Percentiles rank a stretch among this genome's conserved stretches.
Evolutionary conservation across 352 stramenopile species (phyloP).

Genomic region (Pythium rhizo-oryzae): DNA sequence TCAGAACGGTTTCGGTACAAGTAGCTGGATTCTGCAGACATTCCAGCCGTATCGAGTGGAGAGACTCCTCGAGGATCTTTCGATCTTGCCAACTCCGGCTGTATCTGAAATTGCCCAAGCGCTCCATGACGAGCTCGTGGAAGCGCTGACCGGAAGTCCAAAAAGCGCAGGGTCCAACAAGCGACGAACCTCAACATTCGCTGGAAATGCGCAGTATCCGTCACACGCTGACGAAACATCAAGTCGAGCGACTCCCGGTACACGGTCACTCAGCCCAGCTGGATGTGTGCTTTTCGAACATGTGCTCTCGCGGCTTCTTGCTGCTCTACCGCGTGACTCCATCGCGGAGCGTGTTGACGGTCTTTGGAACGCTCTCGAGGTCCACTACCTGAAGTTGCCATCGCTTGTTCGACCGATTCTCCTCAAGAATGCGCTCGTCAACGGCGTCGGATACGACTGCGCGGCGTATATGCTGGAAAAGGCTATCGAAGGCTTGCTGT

Average conservation of each 20-base stretch:
- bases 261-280: conserved; percentile 44
- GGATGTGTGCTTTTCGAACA: conserved; percentile 76
- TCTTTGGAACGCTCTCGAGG: conserved; percentile 46
- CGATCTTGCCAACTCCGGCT: conserved; percentile 44
- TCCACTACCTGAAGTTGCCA: conserved; percentile 54
- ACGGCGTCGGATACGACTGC: conserved; percentile 64
- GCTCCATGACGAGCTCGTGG: conserved; percentile 54
- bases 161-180: background rate
- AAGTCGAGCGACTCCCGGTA: background rate
- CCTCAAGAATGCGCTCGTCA: conserved; percentile 36
- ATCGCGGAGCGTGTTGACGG: conserved; percentile 45
- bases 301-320: conserved; percentile 40
- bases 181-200: conserved; percentile 17
- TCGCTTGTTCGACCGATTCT: conserved; percentile 50
- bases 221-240: background rate
- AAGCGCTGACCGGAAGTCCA: conserved; percentile 32
- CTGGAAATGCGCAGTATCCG: conserved; percentile 2
- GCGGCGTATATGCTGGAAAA: conserved; percentile 66
- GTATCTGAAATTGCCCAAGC: conserved; percentile 55
- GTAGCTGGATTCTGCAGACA: conserved; percentile 60
- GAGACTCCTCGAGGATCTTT: conserved; percentile 60
- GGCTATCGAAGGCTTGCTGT: conserved; percentile 58
- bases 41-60: conserved; percentile 74
- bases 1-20: conserved; percentile 45
- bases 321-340: conserved; percentile 26